A percentile compares a stretch with the other conserved stretches of the same genome.
Evolutionary conservation across 2,329 filamentous ascomycete genomes (phyloP).

Genomic region (Aspergillus pseudoviridinutans): DNA sequence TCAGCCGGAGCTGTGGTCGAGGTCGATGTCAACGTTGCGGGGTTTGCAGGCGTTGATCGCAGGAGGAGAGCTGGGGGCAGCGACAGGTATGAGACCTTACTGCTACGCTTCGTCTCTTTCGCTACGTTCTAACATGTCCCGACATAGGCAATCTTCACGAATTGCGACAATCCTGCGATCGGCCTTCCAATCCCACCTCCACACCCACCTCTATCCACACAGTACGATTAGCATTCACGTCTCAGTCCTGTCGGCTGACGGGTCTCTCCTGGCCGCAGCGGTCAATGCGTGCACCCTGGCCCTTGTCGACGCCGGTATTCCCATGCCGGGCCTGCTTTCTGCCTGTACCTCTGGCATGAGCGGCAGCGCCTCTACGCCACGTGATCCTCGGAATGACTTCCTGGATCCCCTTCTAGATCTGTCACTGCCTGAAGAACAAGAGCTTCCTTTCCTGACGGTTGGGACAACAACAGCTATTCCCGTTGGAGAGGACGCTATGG

Average conservation of each 20-base stretch:
- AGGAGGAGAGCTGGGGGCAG: slow-evolving; percentile 65
- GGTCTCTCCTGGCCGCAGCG: slow-evolving; percentile 81
- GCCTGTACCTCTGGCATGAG: slow-evolving; percentile 80
- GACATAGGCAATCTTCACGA: slow-evolving; percentile 62
- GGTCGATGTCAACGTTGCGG: slow-evolving; percentile 80
- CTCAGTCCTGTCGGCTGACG: slow-evolving; percentile 85
- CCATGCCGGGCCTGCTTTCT: slow-evolving; percentile 87
- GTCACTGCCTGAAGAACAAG: slow-evolving; percentile 53
- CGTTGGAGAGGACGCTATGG: slow-evolving; percentile 55
- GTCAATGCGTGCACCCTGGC: slow-evolving; percentile 90
- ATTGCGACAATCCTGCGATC: slow-evolving; percentile 65
- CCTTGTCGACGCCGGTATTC: slow-evolving; percentile 88
- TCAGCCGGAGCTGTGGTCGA: slow-evolving; percentile 63
- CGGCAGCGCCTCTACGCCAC: slow-evolving; percentile 40
- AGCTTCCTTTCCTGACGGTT: slow-evolving; percentile 83
- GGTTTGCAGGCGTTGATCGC: slow-evolving; percentile 82
- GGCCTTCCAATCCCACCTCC: slow-evolving; percentile 71
- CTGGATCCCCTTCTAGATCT: slow-evolving; percentile 43
- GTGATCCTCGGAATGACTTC: slow-evolving; percentile 38
- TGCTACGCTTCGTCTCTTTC: background rate
- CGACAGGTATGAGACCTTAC: slow-evolving; percentile 64
- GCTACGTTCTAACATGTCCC: background rate
- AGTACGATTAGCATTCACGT: slow-evolving; percentile 78
- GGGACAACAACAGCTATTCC: slow-evolving; percentile 55
- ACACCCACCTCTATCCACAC: slow-evolving; percentile 86